Percentiles rank a stretch among this genome's conserved stretches.
These are phyloP conservation scores for Trypanosoma cruzi DNA, from an alignment of 208 protist genomes.

Conservation along the genomic window DNA sequence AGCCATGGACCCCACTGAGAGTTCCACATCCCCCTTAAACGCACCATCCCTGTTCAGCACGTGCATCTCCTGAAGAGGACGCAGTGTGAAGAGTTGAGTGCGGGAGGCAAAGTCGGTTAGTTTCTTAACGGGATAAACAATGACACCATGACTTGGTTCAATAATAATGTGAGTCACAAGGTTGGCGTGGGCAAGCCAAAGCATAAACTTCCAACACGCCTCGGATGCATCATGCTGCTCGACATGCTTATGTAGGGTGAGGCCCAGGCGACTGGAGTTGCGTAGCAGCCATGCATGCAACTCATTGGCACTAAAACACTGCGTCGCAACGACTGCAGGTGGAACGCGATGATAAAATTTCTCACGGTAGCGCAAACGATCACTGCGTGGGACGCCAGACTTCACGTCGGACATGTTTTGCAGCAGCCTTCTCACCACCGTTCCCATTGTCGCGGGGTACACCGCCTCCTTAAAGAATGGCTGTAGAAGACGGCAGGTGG, in stretches of 20 bases:
- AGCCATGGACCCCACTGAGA: background rate
- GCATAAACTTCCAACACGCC: conserved; percentile 31
- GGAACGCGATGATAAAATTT: conserved; percentile 22
- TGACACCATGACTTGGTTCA: conserved; percentile 26
- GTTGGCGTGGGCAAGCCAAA: conserved; percentile 35
- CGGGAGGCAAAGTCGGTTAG: conserved; percentile 11
- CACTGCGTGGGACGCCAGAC: conserved; percentile 27
- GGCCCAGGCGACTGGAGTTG: conserved; percentile 26
- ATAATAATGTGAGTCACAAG: conserved; percentile 28
- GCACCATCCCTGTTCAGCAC: conserved; percentile 17
- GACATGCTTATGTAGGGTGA: conserved; percentile 33
- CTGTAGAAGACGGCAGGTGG: conserved; percentile 28
- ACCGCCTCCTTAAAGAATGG: conserved; percentile 27
- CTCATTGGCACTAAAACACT: conserved; percentile 28
- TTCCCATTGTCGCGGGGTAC: conserved; percentile 15
- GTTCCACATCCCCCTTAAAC: background rate
- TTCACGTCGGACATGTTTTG: conserved; percentile 17
- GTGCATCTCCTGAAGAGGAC: conserved; percentile 24
- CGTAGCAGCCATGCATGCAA: conserved; percentile 28
- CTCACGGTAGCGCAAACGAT: conserved; percentile 32
- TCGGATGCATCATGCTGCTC: conserved; percentile 21
- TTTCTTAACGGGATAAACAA: conserved; percentile 27
- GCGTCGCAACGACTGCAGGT: conserved; percentile 9
- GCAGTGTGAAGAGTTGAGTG: conserved; percentile 26
- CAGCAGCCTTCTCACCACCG: conserved; percentile 14